Evolutionary conservation across 2,329 filamentous ascomycete genomes (phyloP), one percentile per base, ranked within the genome.

Genomic region (Aspergillus eucalypticola): DNA sequence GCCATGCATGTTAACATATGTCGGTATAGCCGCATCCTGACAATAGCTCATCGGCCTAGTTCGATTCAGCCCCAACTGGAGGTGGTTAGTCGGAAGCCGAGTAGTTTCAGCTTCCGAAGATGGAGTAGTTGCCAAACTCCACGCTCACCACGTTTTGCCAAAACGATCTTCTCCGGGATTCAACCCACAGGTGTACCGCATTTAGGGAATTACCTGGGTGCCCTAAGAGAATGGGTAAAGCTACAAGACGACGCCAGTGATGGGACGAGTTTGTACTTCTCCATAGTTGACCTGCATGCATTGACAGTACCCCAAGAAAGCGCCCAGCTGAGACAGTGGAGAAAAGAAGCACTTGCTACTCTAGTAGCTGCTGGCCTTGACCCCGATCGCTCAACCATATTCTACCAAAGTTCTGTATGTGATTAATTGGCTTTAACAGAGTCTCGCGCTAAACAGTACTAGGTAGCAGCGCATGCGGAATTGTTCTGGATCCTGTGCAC

Each of bases 401-500:
- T 98, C 75, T 88, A 89, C 70, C 93, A 97, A 76, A 91, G 88
- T 58, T 82, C 85, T 56, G 90, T 94, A 72, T 65, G 86, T 71
- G 23, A 21, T 17, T 5, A 19, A 8, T 54, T 56, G 11, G 6
- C 17, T 25, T 44, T 32, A n/a, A n/a, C 21, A 4, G 11, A 35
- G 38, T 51, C 53, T 13, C 41, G 38, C n/a, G 41, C 35, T 54
- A 35, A 53, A 42, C n/a, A 10, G 35, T 21, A 50, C 25, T 64
- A 91, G 86, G 88, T 93, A 2, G 82, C 87, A 17, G 88, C 88
- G 50, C 95, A 98, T 78, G 81, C 90, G 3, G 93, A 98, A 76
- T 83, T 99, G 64, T 96, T 96, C 90, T 99, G 95, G 95, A 92
- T 98, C 71, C 79, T 99, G 63, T 94, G 91, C 72, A 97, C 93